phyloP scores from a whole-genome alignment of 2,329 filamentous ascomycete species.

The Pseudogymnoascus sp. region DNA sequence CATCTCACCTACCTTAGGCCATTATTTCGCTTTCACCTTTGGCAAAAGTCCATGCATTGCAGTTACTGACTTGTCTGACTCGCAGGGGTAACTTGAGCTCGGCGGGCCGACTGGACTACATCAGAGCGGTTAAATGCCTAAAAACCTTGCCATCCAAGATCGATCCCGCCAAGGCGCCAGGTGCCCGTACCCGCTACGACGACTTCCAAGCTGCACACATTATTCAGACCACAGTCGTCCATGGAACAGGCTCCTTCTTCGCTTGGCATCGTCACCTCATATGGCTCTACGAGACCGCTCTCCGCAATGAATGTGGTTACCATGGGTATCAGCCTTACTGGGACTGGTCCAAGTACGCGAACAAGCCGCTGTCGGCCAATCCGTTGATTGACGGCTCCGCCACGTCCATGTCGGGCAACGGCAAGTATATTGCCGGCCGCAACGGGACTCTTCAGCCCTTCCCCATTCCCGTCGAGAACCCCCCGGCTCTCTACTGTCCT shows the following conservation, averaged over 20 bases:
- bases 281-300: conserved; percentile 31
- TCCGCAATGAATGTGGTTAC: conserved; percentile 36
- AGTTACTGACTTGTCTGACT: background rate
- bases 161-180: conserved; percentile 18
- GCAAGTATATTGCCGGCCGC: conserved; percentile 20
- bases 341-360: background rate
- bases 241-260: conserved; percentile 33
- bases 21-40: background rate
- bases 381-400: conserved; percentile 42
- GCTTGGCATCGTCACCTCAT: conserved; percentile 37
- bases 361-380: background rate
- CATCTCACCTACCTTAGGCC: background rate
- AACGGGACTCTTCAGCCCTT: background rate
- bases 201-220: conserved; percentile 35
- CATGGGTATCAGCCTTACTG: background rate
- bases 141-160: conserved; percentile 27
- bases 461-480: background rate
- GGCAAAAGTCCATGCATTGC: background rate
- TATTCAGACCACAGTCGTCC: conserved; percentile 28
- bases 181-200: conserved; percentile 30
- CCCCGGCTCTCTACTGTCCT: background rate
- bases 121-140: conserved; percentile 28
- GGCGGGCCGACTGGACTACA: background rate
- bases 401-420: conserved; percentile 45
- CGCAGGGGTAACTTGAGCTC: background rate